Conservation (phyloP, 2,329 filamentous ascomycete genomes). For the Gliomastix tumulicola region DNA sequence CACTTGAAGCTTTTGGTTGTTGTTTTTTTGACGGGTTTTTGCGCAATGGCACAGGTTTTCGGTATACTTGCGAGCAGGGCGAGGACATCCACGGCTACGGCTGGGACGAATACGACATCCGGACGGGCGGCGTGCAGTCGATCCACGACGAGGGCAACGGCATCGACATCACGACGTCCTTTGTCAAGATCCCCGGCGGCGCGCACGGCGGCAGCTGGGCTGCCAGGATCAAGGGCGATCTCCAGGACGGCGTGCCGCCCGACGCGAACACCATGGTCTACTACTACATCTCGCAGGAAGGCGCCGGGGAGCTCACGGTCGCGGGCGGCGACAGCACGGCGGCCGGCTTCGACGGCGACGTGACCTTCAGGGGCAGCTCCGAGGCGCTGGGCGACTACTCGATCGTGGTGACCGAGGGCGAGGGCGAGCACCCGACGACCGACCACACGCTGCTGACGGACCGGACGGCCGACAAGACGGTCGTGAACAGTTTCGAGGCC, state of each 20-base stretch:
- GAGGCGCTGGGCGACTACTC: conserved; percentile 71
- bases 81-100: conserved; percentile 93
- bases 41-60: conserved; percentile 60
- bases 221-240: conserved; percentile 75
- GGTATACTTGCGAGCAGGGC: conserved; percentile 93
- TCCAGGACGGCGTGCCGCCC: conserved; percentile 59
- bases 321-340: conserved; percentile 31
- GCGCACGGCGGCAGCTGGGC: conserved; percentile 87
- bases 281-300: conserved; percentile 79
- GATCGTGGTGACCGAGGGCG: conserved; percentile 67
- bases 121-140: conserved; percentile 78
- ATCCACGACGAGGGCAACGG: conserved; percentile 86
- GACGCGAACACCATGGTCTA: conserved; percentile 70
- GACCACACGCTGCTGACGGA: conserved; percentile 58
- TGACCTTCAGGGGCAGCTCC: conserved; percentile 65
- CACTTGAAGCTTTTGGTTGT: too few species aligned
- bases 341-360: conserved; percentile 49
- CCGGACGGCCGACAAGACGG: conserved; percentile 68
- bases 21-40: conserved; percentile 10
- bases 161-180: conserved; percentile 86
- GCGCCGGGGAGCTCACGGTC: conserved; percentile 57
- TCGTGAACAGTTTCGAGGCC: conserved; percentile 65
- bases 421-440: conserved; percentile 53
- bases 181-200: conserved; percentile 87
- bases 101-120: conserved; percentile 94